Conservation (phyloP, 371 early-diverging fungal genomes). For the Fennellomyces sp. region DNA sequence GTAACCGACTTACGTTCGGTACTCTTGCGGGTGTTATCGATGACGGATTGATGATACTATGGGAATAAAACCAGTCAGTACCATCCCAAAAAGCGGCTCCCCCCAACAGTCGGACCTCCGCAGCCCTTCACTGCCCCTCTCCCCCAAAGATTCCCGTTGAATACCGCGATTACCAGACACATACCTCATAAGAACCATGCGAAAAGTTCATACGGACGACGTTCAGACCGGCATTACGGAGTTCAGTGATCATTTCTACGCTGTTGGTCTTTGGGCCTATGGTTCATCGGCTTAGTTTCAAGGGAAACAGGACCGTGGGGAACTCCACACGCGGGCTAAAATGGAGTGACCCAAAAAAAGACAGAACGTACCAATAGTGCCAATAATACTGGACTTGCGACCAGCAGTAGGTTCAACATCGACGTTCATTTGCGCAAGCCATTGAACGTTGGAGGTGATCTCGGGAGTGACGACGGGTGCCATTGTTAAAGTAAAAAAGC, state of each 20-base stretch:
- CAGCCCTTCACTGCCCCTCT: too few relatives aligned
- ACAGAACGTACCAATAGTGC: slow-evolving; percentile 68
- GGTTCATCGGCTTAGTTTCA: not conserved
- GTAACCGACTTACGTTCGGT: slow-evolving; percentile 35
- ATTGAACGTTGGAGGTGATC: slow-evolving; percentile 65
- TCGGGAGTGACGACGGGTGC: slow-evolving; percentile 27
- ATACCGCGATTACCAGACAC: slow-evolving; percentile 12
- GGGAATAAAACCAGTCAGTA: not conserved
- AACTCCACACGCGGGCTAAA: not conserved
- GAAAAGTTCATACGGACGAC: slow-evolving; percentile 95
- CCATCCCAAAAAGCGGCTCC: not conserved
- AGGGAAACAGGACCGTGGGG: not conserved
- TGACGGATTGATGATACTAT: slow-evolving; percentile 87
- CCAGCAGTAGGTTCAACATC: slow-evolving; percentile 62
- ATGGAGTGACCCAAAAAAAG: not conserved
- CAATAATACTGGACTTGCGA: slow-evolving; percentile 84
- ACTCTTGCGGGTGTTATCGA: slow-evolving; percentile 76
- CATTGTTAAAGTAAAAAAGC: slow-evolving; percentile 2
- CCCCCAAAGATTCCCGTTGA: slow-evolving; percentile 10
- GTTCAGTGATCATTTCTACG: slow-evolving; percentile 82
- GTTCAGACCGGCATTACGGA: slow-evolving; percentile 94
- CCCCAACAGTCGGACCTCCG: not conserved
- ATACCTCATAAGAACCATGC: slow-evolving; percentile 91
- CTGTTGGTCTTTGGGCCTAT: slow-evolving; percentile 83
- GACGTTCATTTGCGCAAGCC: slow-evolving; percentile 75